Evolutionary conservation across 352 stramenopile genomes (phyloP), one percentile per base, ranked within the genome.

Genomic region (Phytophthora colocasiae): DNA sequence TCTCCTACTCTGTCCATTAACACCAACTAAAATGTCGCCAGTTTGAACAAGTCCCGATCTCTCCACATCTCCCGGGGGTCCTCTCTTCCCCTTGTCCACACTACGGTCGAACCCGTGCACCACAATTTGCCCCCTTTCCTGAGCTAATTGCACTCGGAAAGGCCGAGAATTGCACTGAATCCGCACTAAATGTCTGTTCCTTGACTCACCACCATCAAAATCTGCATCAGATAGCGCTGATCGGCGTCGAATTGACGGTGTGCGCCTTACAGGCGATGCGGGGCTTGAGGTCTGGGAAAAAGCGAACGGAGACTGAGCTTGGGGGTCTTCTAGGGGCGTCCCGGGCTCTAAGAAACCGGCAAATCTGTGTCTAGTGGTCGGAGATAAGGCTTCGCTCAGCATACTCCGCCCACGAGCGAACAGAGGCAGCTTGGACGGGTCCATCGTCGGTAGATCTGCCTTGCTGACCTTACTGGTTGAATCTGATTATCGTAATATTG

Each of bases 311-410:
- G 41, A 57, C 22, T 53, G 40, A 19, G 38, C 55, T n/a, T 62
- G 41, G 3, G 45, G 22, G 24, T 48, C 32, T 4, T 70, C 59
- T 5, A 44, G 54, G 24, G 58, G 27, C 17, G 39, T 53, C 14
- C 44, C 43, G 14, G 63, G 56, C 12, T 77, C 58, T 39, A 89
- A 66, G 56, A 84, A 89, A 10, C 86, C 80, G 9, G 75, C 66
- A 27, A 91, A 77, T 34, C 84, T 58, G 19, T 75, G 64, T 55
- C 63, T 72, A 10, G 78, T 81, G 8, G 74, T 75, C 6, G 83
- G 83, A 39, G 83, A 90, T 27, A 90, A 68, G 38, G 80, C 78
- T 46, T 91, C 80, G 58, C 80, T 73, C 36, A 92, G 65, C 50
- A 88, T 66, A 38, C 75, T 87, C 26, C 58, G 55, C 31, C 77